Evolutionary conservation across 148 eudicot genomes (phyloP).

Genomic region (Vaccinium corymbosum): DNA sequence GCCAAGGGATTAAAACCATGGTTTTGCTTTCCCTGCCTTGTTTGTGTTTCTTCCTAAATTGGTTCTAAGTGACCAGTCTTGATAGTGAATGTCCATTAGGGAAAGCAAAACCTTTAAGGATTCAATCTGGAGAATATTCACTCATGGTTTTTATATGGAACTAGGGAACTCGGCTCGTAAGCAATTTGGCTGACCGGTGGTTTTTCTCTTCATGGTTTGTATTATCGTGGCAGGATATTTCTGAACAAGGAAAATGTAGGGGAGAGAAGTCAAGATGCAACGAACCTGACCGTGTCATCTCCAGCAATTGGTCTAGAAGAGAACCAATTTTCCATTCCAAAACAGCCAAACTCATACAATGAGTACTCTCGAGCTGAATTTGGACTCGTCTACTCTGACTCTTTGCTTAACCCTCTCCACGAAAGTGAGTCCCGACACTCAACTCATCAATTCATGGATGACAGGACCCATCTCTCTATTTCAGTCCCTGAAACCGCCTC

Average conservation of each 20-base stretch:
- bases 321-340: constrained; percentile 21
- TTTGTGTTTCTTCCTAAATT: neutral
- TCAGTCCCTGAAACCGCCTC: constrained; percentile 44
- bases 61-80: neutral
- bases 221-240: constrained; percentile 23
- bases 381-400: constrained; percentile 41
- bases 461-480: constrained; percentile 52
- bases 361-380: constrained; percentile 27
- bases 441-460: constrained; percentile 46
- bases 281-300: constrained; percentile 33
- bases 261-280: constrained; percentile 24
- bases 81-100: neutral
- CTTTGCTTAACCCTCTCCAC: constrained; percentile 43
- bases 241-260: constrained; percentile 22
- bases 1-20: neutral
- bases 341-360: constrained; percentile 19
- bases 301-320: constrained; percentile 22
- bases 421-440: constrained; percentile 20
- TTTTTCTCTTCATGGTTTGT: neutral
- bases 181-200: neutral
- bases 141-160: neutral
- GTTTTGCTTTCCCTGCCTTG: neutral
- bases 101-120: too few species aligned
- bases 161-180: neutral
- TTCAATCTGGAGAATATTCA: neutral